Percentiles rank a stretch among this genome's conserved stretches.
Conservation (phyloP, 2,329 filamentous ascomycete genomes). For the Penicillium griseofulvum region DNA sequence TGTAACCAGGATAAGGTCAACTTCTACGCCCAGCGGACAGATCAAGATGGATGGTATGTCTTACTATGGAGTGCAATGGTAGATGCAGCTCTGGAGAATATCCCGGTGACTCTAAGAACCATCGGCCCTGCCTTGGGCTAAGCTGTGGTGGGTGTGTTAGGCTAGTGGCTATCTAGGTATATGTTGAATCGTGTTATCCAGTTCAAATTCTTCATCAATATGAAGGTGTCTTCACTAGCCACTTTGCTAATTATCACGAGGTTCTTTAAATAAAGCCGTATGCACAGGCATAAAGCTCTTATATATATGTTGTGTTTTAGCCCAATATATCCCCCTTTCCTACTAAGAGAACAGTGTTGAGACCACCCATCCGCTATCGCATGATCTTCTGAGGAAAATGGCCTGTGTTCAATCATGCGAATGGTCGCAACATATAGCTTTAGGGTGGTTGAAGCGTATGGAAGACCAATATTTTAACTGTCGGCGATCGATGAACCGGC, state of each 20-base stretch:
- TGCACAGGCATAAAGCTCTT: not conserved
- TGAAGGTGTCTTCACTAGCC: not conserved
- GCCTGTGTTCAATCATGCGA: too few relatives aligned
- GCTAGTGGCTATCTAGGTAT: not conserved
- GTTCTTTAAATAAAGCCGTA: not conserved
- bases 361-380: too few relatives aligned
- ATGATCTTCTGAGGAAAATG: too few relatives aligned
- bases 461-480: too few relatives aligned
- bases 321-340: not conserved
- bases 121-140: not conserved
- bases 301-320: not conserved
- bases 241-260: not conserved
- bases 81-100: not conserved
- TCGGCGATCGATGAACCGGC: too few relatives aligned
- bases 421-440: too few relatives aligned
- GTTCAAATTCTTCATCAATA: not conserved
- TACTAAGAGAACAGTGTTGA: too few relatives aligned
- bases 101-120: constrained; percentile 1
- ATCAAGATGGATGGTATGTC: not conserved
- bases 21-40: constrained; percentile 3
- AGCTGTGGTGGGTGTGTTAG: not conserved
- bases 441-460: too few relatives aligned
- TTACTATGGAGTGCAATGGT: not conserved
- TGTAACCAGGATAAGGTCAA: not conserved
- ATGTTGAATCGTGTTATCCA: not conserved